These are phyloP conservation scores for Solanum hybrid DNA, from an alignment of 305 asterid genomes.

Conservation along the genomic window DNA sequence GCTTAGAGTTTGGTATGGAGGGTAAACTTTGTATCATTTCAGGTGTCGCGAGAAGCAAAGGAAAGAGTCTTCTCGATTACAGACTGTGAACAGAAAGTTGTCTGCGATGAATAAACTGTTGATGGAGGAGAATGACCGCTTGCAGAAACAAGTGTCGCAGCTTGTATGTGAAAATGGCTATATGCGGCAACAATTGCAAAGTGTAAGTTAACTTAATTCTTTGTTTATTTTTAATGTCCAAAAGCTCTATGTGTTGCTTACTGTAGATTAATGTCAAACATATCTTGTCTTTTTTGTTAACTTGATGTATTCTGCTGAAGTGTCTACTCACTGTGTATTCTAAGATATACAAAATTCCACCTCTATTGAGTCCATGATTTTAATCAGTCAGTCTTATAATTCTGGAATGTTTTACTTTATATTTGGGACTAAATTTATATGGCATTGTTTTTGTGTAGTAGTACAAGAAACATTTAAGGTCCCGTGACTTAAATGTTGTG, in stretches of 20 bases:
- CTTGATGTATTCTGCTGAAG: not conserved
- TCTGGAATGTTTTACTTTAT: not conserved
- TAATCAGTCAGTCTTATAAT: not conserved
- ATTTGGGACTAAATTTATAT: not conserved
- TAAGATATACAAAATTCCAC: not conserved
- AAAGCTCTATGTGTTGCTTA: not conserved
- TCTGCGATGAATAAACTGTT: conserved; percentile 81
- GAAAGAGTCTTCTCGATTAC: conserved; percentile 74
- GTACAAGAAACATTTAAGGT: not conserved
- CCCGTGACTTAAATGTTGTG: not conserved
- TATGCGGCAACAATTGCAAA: conserved; percentile 79
- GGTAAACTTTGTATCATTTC: not conserved
- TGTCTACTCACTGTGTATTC: not conserved
- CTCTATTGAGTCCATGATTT: not conserved
- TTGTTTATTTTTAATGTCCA: not conserved
- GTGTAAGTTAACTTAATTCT: conserved; percentile 32
- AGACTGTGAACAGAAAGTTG: conserved; percentile 79
- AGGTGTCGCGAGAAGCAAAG: conserved; percentile 97
- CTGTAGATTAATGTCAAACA: not conserved
- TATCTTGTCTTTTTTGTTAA: not conserved
- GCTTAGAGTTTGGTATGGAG: not conserved
- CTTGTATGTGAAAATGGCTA: conserved; percentile 86
- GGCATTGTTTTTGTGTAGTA: not conserved
- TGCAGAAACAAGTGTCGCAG: conserved; percentile 93
- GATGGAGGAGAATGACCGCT: conserved; percentile 97